Percentiles rank a stretch among this genome's conserved stretches.
Evolutionary conservation across 2,329 filamentous ascomycete genomes (phyloP).

Genomic region (Diplodia mutila): DNA sequence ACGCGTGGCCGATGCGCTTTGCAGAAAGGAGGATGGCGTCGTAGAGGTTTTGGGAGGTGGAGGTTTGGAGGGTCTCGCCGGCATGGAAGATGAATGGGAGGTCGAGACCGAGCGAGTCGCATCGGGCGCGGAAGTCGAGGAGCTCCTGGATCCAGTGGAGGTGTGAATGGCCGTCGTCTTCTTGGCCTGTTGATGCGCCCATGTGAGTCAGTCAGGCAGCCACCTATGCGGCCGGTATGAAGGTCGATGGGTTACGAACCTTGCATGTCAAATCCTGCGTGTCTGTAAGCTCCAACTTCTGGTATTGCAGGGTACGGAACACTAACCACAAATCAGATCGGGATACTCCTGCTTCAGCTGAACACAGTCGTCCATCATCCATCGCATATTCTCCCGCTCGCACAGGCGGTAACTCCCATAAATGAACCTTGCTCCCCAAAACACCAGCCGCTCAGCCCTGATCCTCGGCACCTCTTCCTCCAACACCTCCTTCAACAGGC

Average conservation of each 20-base stretch:
- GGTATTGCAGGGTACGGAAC: conserved; percentile 36
- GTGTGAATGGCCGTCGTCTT: conserved; percentile 65
- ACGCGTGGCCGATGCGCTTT: conserved; percentile 76
- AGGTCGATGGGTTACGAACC: background rate
- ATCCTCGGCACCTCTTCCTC: conserved; percentile 51
- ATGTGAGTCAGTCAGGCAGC: background rate
- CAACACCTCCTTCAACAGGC: conserved; percentile 60
- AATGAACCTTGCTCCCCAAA: conserved; percentile 68
- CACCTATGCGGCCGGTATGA: no score
- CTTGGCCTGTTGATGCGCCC: conserved; percentile 51
- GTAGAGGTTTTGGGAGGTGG: conserved; percentile 65
- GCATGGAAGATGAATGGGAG: conserved; percentile 79
- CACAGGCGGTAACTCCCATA: conserved; percentile 72
- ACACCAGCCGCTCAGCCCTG: conserved; percentile 38
- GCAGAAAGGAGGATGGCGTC: conserved; percentile 68
- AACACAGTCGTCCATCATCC: conserved; percentile 64
- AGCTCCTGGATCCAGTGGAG: conserved; percentile 63
- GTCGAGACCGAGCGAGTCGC: conserved; percentile 52
- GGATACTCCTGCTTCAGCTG: conserved; percentile 61
- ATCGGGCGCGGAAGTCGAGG: conserved; percentile 59
- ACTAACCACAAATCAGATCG: conserved; percentile 71
- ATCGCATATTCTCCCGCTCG: conserved; percentile 49
- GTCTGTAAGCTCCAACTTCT: background rate
- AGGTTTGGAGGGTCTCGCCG: conserved; percentile 70
- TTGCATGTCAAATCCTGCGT: conserved; percentile 6